Evolutionary conservation across 805 yeast genomes (phyloP), one percentile per base, ranked within the genome.

Genomic region (Ogataea salicorniae): DNA sequence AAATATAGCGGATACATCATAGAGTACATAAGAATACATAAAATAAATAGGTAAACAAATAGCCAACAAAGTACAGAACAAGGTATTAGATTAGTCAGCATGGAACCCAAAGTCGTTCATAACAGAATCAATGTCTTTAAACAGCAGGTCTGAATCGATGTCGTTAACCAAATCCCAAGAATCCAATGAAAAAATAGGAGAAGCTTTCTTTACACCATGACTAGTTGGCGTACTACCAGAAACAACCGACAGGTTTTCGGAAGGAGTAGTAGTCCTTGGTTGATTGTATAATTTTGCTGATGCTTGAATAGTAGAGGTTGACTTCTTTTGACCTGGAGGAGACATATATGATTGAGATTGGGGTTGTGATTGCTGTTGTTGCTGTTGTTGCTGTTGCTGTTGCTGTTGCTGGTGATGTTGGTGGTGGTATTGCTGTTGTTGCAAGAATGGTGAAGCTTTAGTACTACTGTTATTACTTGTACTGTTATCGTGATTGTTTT

Each of bases 71-170:
- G 40, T 13, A 3, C 17, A 22, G 8, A 17, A 20, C 11, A 20
- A 20, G 16, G 6, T 4, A 5, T 35, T 17, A 35, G 5, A 38
- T 45, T 40, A 57, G 45, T 73, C 74, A 4, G 88, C 81, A 54
- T 86, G 87, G 70, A 89, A 89, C 5, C 96, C 97, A 67, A 88
- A 89, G 60, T 88, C 95, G 60, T 86, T 87, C 96, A 89, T 87
- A 48, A 89, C 86, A 42, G 87, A 74, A 54, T 88, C 95, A 29
- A 89, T 91, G 60, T 89, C 95, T 59, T 83, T 85, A 90, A 85
- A 83, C 20, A 81, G 68, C 49, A 77, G 55, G 43, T 78, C 85
- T 22, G 77, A 73, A 55, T 77, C 81, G 62, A 75, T 65, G 16
- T 62, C 68, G 16, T 56, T 52, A 6, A 55, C 58, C 41, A 59